Evolutionary conservation across 805 yeast species (phyloP).

Genomic region (Yarrowia bubula): DNA sequence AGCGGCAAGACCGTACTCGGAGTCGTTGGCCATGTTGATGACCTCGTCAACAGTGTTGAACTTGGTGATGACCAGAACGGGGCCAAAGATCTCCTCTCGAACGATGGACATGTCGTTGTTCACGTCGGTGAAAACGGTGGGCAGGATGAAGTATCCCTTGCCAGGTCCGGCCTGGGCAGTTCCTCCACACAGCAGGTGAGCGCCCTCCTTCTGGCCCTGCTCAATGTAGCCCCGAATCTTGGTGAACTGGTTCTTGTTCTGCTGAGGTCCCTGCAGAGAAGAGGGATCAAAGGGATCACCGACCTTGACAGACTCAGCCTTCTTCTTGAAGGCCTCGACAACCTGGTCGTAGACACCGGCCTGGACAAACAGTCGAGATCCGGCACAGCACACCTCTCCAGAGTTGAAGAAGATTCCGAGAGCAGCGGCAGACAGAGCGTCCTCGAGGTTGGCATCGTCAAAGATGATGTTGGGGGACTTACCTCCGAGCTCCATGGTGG

Average conservation of each 20-base stretch:
- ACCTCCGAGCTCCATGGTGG: slow-evolving; percentile 93
- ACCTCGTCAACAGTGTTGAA: slow-evolving; percentile 70
- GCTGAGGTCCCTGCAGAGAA: slow-evolving; percentile 86
- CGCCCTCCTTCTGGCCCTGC: slow-evolving; percentile 79
- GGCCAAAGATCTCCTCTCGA: slow-evolving; percentile 84
- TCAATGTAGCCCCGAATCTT: slow-evolving; percentile 72
- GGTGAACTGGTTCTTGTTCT: slow-evolving; percentile 70
- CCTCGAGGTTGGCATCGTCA: slow-evolving; percentile 76
- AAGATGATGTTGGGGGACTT: slow-evolving; percentile 88
- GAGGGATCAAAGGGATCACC: slow-evolving; percentile 80
- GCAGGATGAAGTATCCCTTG: slow-evolving; percentile 67
- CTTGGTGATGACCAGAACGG: slow-evolving; percentile 70
- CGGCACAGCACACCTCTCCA: slow-evolving; percentile 96
- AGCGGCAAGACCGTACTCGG: slow-evolving; percentile 79
- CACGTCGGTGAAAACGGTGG: slow-evolving; percentile 75
- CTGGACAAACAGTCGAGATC: slow-evolving; percentile 86
- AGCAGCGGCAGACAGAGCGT: slow-evolving; percentile 70
- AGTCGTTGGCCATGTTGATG: slow-evolving; percentile 62
- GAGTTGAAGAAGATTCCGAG: slow-evolving; percentile 85
- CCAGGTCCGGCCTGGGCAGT: slow-evolving; percentile 43
- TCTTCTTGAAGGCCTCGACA: slow-evolving; percentile 53
- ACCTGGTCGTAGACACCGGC: slow-evolving; percentile 77
- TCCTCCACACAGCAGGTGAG: slow-evolving; percentile 76
- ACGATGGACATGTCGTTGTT: slow-evolving; percentile 62
- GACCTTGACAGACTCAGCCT: slow-evolving; percentile 52